Conservation (phyloP, 495 filamentous ascomycete genomes). For the Penicillium arizonense region DNA sequence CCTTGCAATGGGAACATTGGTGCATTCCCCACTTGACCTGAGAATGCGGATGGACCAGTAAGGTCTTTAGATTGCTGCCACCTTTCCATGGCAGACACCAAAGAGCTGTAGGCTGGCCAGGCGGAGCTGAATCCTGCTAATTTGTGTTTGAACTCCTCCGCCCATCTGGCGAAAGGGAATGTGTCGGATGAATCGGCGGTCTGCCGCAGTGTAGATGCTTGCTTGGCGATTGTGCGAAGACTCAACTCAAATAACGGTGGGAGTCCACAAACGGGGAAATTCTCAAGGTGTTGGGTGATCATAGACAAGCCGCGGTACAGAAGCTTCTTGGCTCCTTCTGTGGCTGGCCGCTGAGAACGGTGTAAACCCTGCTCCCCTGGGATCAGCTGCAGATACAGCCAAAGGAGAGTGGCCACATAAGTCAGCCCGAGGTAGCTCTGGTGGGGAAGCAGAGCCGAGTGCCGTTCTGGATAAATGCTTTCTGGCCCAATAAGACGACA, state of each 20-base stretch:
- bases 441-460: slow-evolving; percentile 46
- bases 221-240: slow-evolving; percentile 39
- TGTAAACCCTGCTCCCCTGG: slow-evolving; percentile 33
- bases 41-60: slow-evolving; percentile 8
- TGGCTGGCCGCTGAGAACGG: slow-evolving; percentile 35
- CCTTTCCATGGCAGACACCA: slow-evolving; percentile 32
- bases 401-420: slow-evolving; percentile 46
- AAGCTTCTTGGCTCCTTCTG: slow-evolving; percentile 45
- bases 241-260: slow-evolving; percentile 47
- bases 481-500: slow-evolving; percentile 44
- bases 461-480: slow-evolving; percentile 42
- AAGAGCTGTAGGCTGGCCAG: slow-evolving; percentile 41
- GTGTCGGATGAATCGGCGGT: slow-evolving; percentile 28
- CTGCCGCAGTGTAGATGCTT: slow-evolving; percentile 35
- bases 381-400: slow-evolving; percentile 41
- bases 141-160: slow-evolving; percentile 37
- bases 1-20: slow-evolving; percentile 4
- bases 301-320: slow-evolving; percentile 43
- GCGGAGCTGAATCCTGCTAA: slow-evolving; percentile 22
- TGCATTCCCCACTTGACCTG: slow-evolving; percentile 2
- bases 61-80: slow-evolving; percentile 29
- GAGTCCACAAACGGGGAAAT: slow-evolving; percentile 45
- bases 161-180: slow-evolving; percentile 42
- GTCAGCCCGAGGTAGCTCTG: slow-evolving; percentile 47
- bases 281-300: slow-evolving; percentile 46